Evolutionary conservation across 768 basidiomycete genomes (phyloP), one percentile per base, ranked within the genome.

Genomic region (Pleurotus tuber-regium): DNA sequence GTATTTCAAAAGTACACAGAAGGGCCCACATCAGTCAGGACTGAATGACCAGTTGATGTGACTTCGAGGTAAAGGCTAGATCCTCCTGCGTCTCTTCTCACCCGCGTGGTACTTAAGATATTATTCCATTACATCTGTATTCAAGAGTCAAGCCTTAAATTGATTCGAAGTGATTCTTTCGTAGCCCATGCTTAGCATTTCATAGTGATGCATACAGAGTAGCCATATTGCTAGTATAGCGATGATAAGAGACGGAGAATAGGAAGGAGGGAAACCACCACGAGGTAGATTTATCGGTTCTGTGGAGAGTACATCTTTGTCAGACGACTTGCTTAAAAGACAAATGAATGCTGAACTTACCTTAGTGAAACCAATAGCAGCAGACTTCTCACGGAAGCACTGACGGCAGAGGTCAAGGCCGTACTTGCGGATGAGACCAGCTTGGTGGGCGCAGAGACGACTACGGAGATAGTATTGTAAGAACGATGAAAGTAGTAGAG

Each of bases 361-460:
- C 90, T 97, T 97, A 67, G 80, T 76, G 79, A 97, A 97, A 54
- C 94, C 94, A 63, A 97, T 97, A 54, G 89, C 87, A 61, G 86
- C 81, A 47, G 92, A 80, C 77, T 93, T 94, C 78, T 97, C 94
- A 62, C 94, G 89, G 89, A 96, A 97, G 76, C 94, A 97, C 73
- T 97, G 94, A 73, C 94, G 90, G 76, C 94, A 97, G 62, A 97
- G 87, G 76, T 96, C 92, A 60, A 96, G 84, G 52, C 94, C 93
- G 73, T 96, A 94, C 75, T 95, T 92, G 74, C 94, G 89, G 71
- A 97, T 93, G 70, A 97, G 84, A 87, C 94, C 94, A 63, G 92
- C 94, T 73, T 95, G 92, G 72, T 97, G 94, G 30, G 93, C 90
- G 64, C 94, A 97, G 64, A 92, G 89, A 66, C 94, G 93, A 80